Evolutionary conservation across 305 asterid genomes (phyloP).

Genomic region (Solanum hybrid): DNA sequence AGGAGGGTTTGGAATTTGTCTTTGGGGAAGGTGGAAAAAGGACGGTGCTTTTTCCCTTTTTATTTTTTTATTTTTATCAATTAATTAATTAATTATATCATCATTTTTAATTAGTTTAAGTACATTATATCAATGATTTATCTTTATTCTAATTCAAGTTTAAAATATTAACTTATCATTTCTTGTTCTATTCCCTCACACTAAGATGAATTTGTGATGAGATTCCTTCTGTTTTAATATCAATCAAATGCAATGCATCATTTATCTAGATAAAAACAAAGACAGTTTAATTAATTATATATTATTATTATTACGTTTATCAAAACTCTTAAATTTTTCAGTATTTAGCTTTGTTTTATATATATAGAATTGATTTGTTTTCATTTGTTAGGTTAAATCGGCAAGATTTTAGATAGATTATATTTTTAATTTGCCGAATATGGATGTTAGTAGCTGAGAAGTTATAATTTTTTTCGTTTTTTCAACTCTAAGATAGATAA

Average conservation of each 20-base stretch:
- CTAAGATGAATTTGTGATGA: not conserved
- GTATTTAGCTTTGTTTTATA: not conserved
- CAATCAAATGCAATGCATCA: not conserved
- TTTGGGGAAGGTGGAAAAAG: not conserved
- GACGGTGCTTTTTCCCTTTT: not conserved
- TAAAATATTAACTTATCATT: not conserved
- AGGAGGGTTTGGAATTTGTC: conserved; percentile 4
- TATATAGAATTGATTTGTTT: not conserved
- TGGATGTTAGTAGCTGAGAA: not conserved
- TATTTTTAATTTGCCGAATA: not conserved
- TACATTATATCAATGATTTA: not conserved
- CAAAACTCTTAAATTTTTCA: not conserved
- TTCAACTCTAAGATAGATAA: not conserved
- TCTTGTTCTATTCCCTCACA: not conserved
- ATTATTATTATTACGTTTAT: not conserved
- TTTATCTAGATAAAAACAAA: not conserved
- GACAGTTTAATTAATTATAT: not conserved
- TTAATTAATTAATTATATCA: not conserved
- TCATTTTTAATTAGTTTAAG: not conserved
- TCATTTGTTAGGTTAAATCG: not conserved
- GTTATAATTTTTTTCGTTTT: not conserved
- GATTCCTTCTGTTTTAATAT: not conserved
- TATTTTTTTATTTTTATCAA: not conserved
- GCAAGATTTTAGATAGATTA: not conserved
- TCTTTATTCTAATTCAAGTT: not conserved